Evolutionary conservation across 1,284 basidiomycete genomes (phyloP).

Genomic region (Boletus sp.): DNA sequence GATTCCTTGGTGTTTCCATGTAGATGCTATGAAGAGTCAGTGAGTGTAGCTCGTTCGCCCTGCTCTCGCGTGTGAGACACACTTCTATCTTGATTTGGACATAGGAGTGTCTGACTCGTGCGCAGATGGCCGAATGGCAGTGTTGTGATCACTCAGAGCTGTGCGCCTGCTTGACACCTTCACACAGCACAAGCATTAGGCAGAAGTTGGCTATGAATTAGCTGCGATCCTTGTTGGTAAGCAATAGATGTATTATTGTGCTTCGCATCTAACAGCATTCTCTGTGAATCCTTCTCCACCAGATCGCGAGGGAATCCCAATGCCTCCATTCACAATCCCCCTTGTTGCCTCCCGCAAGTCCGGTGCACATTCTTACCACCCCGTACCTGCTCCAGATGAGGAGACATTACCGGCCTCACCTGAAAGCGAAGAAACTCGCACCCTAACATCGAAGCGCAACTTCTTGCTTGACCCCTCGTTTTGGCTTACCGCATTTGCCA

Average conservation of each 20-base stretch:
- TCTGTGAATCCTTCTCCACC: background rate
- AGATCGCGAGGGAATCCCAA: background rate
- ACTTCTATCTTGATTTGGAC: slow-evolving; percentile 5
- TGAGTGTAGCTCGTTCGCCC: background rate
- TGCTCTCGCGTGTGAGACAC: background rate
- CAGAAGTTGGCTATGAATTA: background rate
- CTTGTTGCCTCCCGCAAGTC: slow-evolving; percentile 1
- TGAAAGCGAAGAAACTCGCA: background rate
- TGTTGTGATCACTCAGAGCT: background rate
- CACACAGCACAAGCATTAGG: slow-evolving; percentile 11
- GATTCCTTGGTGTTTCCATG: slow-evolving; percentile 15
- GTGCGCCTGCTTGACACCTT: background rate
- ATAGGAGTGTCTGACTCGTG: slow-evolving; percentile 1
- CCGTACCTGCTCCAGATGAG: slow-evolving; percentile 18
- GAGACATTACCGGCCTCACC: slow-evolving; percentile 14
- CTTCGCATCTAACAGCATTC: background rate
- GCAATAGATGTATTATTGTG: slow-evolving; percentile 6
- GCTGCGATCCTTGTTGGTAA: background rate
- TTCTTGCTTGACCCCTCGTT: slow-evolving; percentile 15
- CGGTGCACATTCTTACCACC: slow-evolving; percentile 11
- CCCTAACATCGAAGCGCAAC: background rate
- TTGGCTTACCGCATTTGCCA: slow-evolving; percentile 22
- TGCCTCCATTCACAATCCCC: slow-evolving; percentile 10
- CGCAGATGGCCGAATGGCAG: background rate
- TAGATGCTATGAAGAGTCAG: background rate